Evolutionary conservation across 1,139 yeast genomes (phyloP).

Genomic region (Lodderomyces beijingensis): DNA sequence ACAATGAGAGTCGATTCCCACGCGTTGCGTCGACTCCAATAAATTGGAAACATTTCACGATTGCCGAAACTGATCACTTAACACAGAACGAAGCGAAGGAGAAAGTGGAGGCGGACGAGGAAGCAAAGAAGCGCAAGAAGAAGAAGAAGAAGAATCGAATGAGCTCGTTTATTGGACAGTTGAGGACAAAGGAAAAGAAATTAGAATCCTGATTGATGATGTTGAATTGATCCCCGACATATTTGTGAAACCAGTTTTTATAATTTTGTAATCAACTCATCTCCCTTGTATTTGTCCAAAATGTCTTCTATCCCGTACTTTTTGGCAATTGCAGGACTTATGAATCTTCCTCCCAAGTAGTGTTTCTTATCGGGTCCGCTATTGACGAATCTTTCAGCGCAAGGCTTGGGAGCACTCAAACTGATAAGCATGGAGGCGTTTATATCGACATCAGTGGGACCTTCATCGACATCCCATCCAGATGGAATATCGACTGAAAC

Average conservation of each 20-base stretch:
- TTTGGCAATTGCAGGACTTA: slow-evolving; percentile 59
- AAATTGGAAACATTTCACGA: background rate
- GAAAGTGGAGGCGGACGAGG: no score
- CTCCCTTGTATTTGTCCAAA: slow-evolving; percentile 26
- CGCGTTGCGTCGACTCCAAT: slow-evolving; percentile 1
- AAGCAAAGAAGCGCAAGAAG: no score
- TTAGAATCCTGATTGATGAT: no score
- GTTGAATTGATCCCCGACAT: no score
- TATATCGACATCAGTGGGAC: slow-evolving; percentile 51
- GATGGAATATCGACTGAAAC: slow-evolving; percentile 89
- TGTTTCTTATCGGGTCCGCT: slow-evolving; percentile 38
- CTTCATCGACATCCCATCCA: slow-evolving; percentile 94
- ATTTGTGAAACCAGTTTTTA: no score
- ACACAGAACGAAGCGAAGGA: no score
- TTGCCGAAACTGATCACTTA: no score
- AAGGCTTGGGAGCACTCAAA: slow-evolving; percentile 92
- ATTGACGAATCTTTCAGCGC: slow-evolving; percentile 47
- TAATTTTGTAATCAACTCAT: slow-evolving; percentile 37
- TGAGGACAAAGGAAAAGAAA: slow-evolving; percentile 1
- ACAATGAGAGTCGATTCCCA: slow-evolving; percentile 27
- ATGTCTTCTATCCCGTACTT: slow-evolving; percentile 63
- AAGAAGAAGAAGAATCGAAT: background rate
- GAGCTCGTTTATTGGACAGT: slow-evolving; percentile 2
- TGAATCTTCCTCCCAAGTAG: slow-evolving; percentile 87
- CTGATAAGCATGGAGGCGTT: slow-evolving; percentile 70